Evolutionary conservation across 768 basidiomycete species (phyloP).

Genomic region (Collybia mongolica): DNA sequence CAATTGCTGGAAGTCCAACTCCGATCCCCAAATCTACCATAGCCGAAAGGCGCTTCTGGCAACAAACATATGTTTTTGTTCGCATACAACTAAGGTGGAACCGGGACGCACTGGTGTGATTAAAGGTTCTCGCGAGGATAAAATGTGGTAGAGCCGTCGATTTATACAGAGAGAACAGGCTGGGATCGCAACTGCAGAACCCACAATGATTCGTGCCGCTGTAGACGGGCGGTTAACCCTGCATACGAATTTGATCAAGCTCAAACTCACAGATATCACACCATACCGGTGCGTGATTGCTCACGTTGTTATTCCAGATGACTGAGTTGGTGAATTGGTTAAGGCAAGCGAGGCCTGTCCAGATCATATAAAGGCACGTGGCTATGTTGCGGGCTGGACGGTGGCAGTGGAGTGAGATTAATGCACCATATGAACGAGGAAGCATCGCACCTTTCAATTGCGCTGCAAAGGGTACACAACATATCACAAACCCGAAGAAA

Average conservation of each 20-base stretch:
- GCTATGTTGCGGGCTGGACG: slow-evolving; percentile 50
- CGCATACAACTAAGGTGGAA: too few relatives aligned
- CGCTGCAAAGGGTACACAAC: not conserved
- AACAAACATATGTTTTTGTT: too few relatives aligned
- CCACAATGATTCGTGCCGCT: not conserved
- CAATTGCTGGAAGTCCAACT: not conserved
- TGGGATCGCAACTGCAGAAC: not conserved
- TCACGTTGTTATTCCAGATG: slow-evolving; percentile 61
- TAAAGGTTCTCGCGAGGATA: not conserved
- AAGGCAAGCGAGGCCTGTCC: slow-evolving; percentile 59
- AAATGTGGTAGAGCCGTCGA: not conserved
- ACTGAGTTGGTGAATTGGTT: slow-evolving; percentile 63
- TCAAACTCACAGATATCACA: slow-evolving; percentile 54
- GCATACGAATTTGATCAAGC: too few relatives aligned
- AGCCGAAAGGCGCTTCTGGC: not conserved
- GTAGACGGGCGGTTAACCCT: not conserved
- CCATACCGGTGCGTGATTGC: slow-evolving; percentile 56
- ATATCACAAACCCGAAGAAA: not conserved
- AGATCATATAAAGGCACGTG: slow-evolving; percentile 68
- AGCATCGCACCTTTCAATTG: not conserved
- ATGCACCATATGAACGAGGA: not conserved
- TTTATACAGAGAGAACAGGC: not conserved
- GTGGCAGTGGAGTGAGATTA: not conserved
- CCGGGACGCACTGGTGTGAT: too few relatives aligned
- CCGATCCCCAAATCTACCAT: not conserved